Evolutionary conservation across 257 asterid species (phyloP), one percentile per base, ranked within the genome.

Genomic region (Penstemon eatonii): DNA sequence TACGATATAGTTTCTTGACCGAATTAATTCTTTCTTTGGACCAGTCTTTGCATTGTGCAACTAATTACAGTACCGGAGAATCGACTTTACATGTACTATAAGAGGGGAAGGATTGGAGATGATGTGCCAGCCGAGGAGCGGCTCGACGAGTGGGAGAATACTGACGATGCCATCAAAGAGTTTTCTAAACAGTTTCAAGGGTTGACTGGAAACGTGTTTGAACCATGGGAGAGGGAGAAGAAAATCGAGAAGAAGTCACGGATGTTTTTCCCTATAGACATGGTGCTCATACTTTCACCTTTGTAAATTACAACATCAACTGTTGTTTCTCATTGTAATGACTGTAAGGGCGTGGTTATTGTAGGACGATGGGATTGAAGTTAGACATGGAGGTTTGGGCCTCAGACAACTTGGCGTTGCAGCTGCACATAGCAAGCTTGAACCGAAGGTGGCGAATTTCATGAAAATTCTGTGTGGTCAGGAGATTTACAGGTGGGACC

Each of bases 361-460:
- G n/a, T 69, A 90, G 98, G 97, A 80, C 3, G 96, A 91, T 13
- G 99, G 96, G 4, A 74, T 88, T 41, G 99, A 94, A 40, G 95
- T 91, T 44, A 70, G 97, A 73, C 91, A 86, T n/a, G 99, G 97
- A 1, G 99, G 83, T 7, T 83, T 91, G 46, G 91, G 81, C 13
- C 80, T 87, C 58, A 67, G 97, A 76, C 97, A 89, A 43, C 92
- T 82, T 0, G 97, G 95, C 3, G 63, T 68, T 15, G 96, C 97
- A 3, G 92, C 63, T 2, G 65, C 81, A 1, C 99, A 90, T 54
- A 59, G 96, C 78, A 90, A 87, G 75, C 96, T 94, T 11, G 93
- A 88, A 58, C 82, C 96, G 0, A 74, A 70, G 82, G 96, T 94
- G 61, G 99, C 87, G 6, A 84, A 79, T 75, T 72, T 94, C 53